phyloP scores from a whole-genome alignment of 148 eudicot genomes.

The Rhododendron griersonianum region DNA sequence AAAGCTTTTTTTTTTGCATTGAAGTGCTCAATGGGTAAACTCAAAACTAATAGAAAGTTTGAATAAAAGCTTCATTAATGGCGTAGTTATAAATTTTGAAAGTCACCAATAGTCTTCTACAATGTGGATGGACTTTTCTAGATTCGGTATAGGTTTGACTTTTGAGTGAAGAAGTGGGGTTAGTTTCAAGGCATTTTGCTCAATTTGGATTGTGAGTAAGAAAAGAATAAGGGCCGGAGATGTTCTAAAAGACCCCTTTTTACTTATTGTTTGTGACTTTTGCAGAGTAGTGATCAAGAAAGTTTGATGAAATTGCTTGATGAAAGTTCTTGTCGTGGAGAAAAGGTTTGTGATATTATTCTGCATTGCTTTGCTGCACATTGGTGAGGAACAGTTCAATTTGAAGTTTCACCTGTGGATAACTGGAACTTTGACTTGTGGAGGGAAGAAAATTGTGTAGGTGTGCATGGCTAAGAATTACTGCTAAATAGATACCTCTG shows the following conservation, averaged over 20 bases:
- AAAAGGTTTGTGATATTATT: conserved; percentile 18
- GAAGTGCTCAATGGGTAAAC: background rate
- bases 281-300: conserved; percentile 59
- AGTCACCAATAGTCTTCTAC: background rate
- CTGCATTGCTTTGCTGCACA: background rate
- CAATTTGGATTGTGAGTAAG: background rate
- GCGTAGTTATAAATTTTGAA: background rate
- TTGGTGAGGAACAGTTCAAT: background rate
- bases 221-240: background rate
- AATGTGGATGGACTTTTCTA: background rate
- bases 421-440: background rate
- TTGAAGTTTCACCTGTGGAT: background rate
- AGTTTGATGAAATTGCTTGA: conserved; percentile 40
- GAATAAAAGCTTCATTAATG: background rate
- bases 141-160: background rate
- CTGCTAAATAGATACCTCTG: background rate
- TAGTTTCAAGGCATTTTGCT: background rate
- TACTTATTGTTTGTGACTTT: background rate
- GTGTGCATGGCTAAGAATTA: background rate
- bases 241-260: background rate
- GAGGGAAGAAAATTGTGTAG: background rate
- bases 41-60: background rate
- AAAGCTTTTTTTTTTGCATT: background rate
- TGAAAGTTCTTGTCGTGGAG: conserved; percentile 12
- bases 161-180: background rate